Base-by-base conservation (phyloP, 2,329 filamentous ascomycete species). In the Alternaria metachromatica region DNA sequence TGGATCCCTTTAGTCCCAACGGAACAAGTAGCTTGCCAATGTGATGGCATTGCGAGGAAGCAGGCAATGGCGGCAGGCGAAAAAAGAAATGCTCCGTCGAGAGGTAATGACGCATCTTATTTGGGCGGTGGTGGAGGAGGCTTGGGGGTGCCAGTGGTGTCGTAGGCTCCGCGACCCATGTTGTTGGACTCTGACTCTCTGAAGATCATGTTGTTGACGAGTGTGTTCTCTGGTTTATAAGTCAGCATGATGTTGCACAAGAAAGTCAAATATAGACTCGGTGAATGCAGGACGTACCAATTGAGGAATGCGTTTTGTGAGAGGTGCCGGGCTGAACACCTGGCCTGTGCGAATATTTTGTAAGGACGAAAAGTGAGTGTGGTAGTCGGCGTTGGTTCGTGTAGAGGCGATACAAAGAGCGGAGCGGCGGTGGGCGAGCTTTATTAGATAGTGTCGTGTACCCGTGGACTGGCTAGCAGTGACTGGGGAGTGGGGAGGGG, bases 101-200 rank as follows among this genome's bases (percentile, higher is more conserved):
- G 55, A 57, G 53, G 33, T 49, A 11, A 49, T 44, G 37, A 44
- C 9, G 46, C 25, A 54, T 46, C 26, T 74, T 79, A 80, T 78
- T 82, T 80, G 48, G 81, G 78, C 55, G 78, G 80, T 45, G 78
- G 78, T 41, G 80, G 80, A 59, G 79, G 78, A 3, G 82, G 82
- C 75, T 83, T 83, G 55, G 81, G 79, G n/a, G 82, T 81, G 65
- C 82, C 82, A n/a, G 82, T 84, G 26, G 82, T 84, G 71, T 84
- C 82, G 75, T 84, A 84, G 64, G 82, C 82, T 64, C 82, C 82
- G 68, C 82, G 82, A 62, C 82, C 82, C 82, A 84, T 84, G 78
- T 83, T 83, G 73, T 72, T 80, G 55, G 78, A 75, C 66, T 78
- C 73, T 60, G 76, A 77, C 64, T 80, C 79, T 76, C 79, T 77